Evolutionary conservation across 768 basidiomycete species (phyloP).

Genomic region (Hygrocybe punicea): DNA sequence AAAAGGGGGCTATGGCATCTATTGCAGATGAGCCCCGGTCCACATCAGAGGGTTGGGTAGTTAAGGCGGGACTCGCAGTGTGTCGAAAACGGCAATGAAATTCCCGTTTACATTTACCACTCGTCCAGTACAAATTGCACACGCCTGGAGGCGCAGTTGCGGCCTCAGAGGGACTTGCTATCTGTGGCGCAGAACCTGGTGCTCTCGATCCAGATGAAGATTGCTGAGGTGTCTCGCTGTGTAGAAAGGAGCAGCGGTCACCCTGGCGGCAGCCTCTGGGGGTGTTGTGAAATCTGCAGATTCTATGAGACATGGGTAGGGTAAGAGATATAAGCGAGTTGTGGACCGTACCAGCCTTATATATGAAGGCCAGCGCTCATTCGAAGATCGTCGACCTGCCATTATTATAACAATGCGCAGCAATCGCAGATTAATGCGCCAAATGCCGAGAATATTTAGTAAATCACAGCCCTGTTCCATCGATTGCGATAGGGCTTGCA

Average conservation of each 20-base stretch:
- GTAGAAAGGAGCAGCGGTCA: conserved; percentile 36
- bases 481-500: too few species aligned
- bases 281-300: conserved; percentile 41
- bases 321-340: background rate
- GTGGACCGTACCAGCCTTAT: too few species aligned
- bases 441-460: too few species aligned
- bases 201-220: conserved; percentile 8
- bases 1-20: conserved; percentile 39
- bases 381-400: too few species aligned
- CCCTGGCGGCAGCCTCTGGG: conserved; percentile 50
- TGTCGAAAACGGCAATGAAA: conserved; percentile 48
- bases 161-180: conserved; percentile 6
- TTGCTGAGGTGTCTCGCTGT: conserved; percentile 7
- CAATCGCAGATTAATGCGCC: too few species aligned
- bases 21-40: conserved; percentile 10
- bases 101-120: conserved; percentile 45
- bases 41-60: conserved; percentile 6
- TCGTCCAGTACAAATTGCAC: conserved; percentile 48
- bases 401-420: too few species aligned
- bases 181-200: conserved; percentile 4
- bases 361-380: too few species aligned
- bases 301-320: conserved; percentile 24
- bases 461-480: too few species aligned
- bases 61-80: conserved; percentile 11
- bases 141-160: conserved; percentile 32